Evolutionary conservation across 164 flowering plant genomes (phyloP), one percentile per base, ranked within the genome.

Genomic region (Chloranthus sessilifolius): DNA sequence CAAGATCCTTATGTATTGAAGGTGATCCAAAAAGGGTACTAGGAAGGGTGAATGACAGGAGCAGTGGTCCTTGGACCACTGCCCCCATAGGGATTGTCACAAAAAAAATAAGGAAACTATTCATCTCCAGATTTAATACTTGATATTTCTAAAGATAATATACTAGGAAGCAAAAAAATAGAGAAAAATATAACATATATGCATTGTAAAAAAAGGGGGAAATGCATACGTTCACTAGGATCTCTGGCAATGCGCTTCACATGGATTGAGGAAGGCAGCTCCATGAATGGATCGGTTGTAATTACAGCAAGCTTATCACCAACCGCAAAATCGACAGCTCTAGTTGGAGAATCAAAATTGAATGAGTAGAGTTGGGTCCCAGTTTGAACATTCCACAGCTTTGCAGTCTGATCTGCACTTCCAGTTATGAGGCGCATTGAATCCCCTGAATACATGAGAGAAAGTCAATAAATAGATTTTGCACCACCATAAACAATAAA

Each of bases 201-300:
- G 22, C 15, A 0, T 4, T 14, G 6, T 16, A 21, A 7, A 44
- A 25, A 43, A 21, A 19, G 15, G n/a, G 9, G 43, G 34, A 46
- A 4, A 42, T 28, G 9, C 75, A 68, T 73, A 90, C 97, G 98
- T 17, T 90, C 78, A 21, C 56, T 43, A 7, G 74, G 76, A 58
- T 90, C 91, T n/a, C 48, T 19, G 6, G 87, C 61, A 54, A 90
- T 82, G 47, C 72, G 74, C 49, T 90, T 90, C 49, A 90, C 83
- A 44, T 87, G 95, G 59, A 90, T 87, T 1, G 95, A 80, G 1
- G 98, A 76, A 14, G 88, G 23, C 30, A 58, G 39, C n/a, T 72
- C 89, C 98, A 87, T 87, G 63, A 90, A 90, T 1, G 95, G 95
- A 58, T 90, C 98, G 6, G 87, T 81, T 20, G 98, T 90, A 16